These are phyloP conservation scores for Wickerhamiella musiphila DNA, from an alignment of 805 yeast species.

Conservation along the genomic window DNA sequence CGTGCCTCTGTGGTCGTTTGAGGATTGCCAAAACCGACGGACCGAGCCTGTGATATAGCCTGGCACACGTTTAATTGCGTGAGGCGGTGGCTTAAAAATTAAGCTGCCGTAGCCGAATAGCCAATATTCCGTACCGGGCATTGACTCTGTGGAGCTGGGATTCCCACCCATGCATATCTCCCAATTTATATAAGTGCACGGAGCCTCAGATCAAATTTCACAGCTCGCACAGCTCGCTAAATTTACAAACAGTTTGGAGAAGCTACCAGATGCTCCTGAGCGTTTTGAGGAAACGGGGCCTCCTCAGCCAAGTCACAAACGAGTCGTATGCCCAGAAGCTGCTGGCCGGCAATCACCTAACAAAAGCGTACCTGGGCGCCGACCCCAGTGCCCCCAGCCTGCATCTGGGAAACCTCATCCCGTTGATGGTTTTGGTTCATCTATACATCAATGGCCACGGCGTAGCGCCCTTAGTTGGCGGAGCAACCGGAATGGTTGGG, in stretches of 20 bases:
- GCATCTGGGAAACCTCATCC: constrained; percentile 81
- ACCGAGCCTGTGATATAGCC: constrained; percentile 64
- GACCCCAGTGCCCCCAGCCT: constrained; percentile 87
- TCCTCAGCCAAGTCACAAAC: constrained; percentile 25
- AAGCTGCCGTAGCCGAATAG: constrained; percentile 81
- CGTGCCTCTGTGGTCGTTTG: constrained; percentile 81
- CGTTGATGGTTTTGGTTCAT: constrained; percentile 70
- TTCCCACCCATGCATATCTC: too few species aligned
- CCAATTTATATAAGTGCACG: too few species aligned
- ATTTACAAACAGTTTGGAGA: too few species aligned
- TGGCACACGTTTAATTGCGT: constrained; percentile 39
- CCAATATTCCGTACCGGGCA: constrained; percentile 31
- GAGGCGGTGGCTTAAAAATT: constrained; percentile 80
- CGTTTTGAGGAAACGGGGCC: constrained; percentile 30
- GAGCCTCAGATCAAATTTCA: too few species aligned
- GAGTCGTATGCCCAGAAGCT: too few species aligned
- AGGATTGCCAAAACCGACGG: constrained; percentile 81
- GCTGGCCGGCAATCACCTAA: too few species aligned
- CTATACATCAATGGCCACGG: constrained; percentile 72
- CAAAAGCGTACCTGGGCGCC: constrained; percentile 63
- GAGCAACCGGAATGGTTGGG: constrained; percentile 87
- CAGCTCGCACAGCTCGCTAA: too few species aligned
- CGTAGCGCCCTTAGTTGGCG: constrained; percentile 55
- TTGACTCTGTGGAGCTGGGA: too few species aligned
- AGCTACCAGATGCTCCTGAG: too few species aligned